Base-by-base conservation (phyloP, 176 grass and related monocot species). In the Musa acuminata region DNA sequence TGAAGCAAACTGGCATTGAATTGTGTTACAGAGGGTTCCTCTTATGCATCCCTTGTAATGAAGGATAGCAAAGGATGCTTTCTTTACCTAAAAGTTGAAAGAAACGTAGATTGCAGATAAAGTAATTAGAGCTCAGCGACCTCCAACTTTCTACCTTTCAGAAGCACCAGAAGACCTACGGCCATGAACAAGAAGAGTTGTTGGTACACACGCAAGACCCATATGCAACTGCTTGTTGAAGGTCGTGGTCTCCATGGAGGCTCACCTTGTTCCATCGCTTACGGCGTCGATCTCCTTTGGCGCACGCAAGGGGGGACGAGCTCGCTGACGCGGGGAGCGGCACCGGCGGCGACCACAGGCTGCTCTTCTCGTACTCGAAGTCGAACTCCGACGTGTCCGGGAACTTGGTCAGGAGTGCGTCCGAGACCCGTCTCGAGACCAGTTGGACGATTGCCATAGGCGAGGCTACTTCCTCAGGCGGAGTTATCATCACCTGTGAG, bases 321-420 rank as follows among this genome's bases (percentile, higher is more conserved):
- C 57, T 60, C n/a, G 57, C 13, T 60, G 6, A 77, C 84, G 84
- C 85, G 0, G 81, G 71, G 8, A 64, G 85, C 68, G 81, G 79
- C 55, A 90, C 87, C 68, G 84, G 85, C 54, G 93, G 93, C 43
- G 93, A 96, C 93, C 93, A 96, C 72, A 96, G 72, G 64, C 89
- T 79, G 71, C 93, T 96, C 80, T 50, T 77, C 62, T 62, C 87
- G 26, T 96, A 96, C 26, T 96, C 89, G 63, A 96, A 96, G 72
- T 88, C 85, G 55, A 92, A 90, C 78, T 90, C 87, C 72, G 87
- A 75, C 54, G 78, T 66, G 83, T 96, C 93, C 68, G 62, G 77
- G 81, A 92, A 96, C 78, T 96, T 96, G 55, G 73, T 75, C 14
- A 92, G 75, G 11, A 96, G 81, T 65, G 73, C 82, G 55, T 96